Base-by-base conservation (phyloP, 805 yeast genomes). In the Monosporozyma aquatica region DNA sequence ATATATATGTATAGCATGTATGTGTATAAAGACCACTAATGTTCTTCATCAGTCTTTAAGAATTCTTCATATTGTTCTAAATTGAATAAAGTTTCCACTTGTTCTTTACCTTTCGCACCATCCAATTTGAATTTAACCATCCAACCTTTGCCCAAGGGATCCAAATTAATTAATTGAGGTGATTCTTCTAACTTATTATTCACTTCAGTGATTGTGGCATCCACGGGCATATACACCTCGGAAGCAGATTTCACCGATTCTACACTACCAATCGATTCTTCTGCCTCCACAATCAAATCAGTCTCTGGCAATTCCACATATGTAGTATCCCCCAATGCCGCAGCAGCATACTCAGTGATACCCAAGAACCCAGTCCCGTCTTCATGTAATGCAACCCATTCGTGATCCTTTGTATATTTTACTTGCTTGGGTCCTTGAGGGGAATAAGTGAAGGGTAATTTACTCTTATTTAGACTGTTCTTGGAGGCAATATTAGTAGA, bases 121-220 rank as follows among this genome's bases (percentile, higher is more conserved):
- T 72, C 68, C 46, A 84, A 65, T 64, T 81, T 73, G 51, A 90
- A 65, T 66, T 86, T 84, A 42, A 84, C 86, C 48, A 90, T 76
- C 96, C 96, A 90, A 28, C 95, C 97, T 44, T 78, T 79, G 43
- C 97, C 97, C 79, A 84, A 72, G 38, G 98, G 97, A 58, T 87
- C 97, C 49, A 69, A 65, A 67, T 89, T 90, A 56, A 92, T 76
- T 54, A 87, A 68, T 44, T 78, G 79, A 27, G 98, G 97, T 46
- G 72, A 68, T 40, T 74, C 75, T 48, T 76, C 81, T 52, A 92
- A 72, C 20, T 58, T 62, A 28, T 68, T 73, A 67, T 92, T 92
- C 50, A 78, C 75, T 51, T 79, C 95, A 38, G 78, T 47, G 28
- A 92, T 70, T 51, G 74, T 81, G 39, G 95, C 96, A 13, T 72